Evolutionary conservation across 805 yeast species (phyloP), one percentile per base, ranked within the genome.

Genomic region (Saccharomycopsis amapae): DNA sequence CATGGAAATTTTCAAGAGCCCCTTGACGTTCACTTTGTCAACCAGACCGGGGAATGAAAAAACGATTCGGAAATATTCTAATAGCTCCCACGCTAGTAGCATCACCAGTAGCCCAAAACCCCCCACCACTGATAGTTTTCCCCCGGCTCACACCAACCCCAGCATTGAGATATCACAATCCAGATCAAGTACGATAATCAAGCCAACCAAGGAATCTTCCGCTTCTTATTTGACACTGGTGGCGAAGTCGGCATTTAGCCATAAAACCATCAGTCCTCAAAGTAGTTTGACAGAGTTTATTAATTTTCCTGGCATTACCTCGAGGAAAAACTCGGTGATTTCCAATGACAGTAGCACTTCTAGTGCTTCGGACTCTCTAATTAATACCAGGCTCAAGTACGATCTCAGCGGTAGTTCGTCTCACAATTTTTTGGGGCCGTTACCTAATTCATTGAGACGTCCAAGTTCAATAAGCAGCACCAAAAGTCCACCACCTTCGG

Each of bases 261-360:
- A n/a, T n/a, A n/a, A n/a, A n/a, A n/a, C n/a, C n/a, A n/a, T n/a
- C n/a, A n/a, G n/a, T n/a, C n/a, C n/a, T n/a, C n/a, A n/a, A n/a
- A n/a, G n/a, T n/a, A n/a, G n/a, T n/a, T n/a, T n/a, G n/a, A n/a
- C 24, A 20, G 52, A 49, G 7, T 42, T 49, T 22, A 46, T 49
- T 23, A 49, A 49, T 40, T 24, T 49, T 17, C 52, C 52, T 12
- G n/a, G n/a, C 32, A 10, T n/a, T 5, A 28, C 47, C 5, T 42
- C 47, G n/a, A 20, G 52, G 23, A 49, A 49, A 24, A 49, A 45
- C 18, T 49, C 52, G 7, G 43, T 42, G 22, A 45, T 49, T 28
- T 49, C 52, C 13, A 39, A 31, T 13, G 33, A 44, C n/a, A 26
- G 36, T 9, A 40, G 17, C 25, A n/a, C n/a, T 6, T 22, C 31